Percentiles rank a stretch among this genome's conserved stretches.
Conservation (phyloP, 2,329 filamentous ascomycete genomes). For the Fusarium nanum region DNA sequence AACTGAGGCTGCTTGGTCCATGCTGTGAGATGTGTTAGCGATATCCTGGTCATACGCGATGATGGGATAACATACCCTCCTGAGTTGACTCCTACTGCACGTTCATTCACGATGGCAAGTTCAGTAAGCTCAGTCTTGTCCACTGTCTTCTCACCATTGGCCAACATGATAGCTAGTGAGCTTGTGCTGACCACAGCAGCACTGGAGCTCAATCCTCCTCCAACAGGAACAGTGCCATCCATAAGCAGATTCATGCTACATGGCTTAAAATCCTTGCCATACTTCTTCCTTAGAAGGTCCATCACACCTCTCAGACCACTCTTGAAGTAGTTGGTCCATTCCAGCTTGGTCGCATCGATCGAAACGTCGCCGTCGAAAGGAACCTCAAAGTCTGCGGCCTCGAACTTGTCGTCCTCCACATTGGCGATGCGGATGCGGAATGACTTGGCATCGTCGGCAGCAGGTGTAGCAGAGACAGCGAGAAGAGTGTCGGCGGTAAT, state of each 20-base stretch:
- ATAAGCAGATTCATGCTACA: constrained; percentile 86
- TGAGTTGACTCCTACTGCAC: constrained; percentile 94
- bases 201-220: constrained; percentile 91
- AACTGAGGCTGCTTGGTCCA: constrained; percentile 97
- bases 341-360: constrained; percentile 86
- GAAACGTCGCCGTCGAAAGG: constrained; percentile 71
- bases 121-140: constrained; percentile 94
- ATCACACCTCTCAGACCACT: constrained; percentile 86
- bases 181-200: constrained; percentile 94
- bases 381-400: constrained; percentile 78
- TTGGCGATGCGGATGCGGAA: constrained; percentile 84
- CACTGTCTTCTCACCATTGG: constrained; percentile 81
- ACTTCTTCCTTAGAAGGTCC: constrained; percentile 77
- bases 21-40: constrained; percentile 63
- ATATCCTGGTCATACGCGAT: background rate
- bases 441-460: constrained; percentile 61
- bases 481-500: constrained; percentile 92
- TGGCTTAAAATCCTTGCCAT: constrained; percentile 71
- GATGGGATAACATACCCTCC: constrained; percentile 74
- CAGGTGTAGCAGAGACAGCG: constrained; percentile 73
- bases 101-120: constrained; percentile 92
- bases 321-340: constrained; percentile 99
- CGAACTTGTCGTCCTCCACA: constrained; percentile 79
- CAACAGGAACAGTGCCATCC: constrained; percentile 91
- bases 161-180: constrained; percentile 86